Conservation (phyloP, 805 yeast genomes). For the Teunomyces pallodes region DNA sequence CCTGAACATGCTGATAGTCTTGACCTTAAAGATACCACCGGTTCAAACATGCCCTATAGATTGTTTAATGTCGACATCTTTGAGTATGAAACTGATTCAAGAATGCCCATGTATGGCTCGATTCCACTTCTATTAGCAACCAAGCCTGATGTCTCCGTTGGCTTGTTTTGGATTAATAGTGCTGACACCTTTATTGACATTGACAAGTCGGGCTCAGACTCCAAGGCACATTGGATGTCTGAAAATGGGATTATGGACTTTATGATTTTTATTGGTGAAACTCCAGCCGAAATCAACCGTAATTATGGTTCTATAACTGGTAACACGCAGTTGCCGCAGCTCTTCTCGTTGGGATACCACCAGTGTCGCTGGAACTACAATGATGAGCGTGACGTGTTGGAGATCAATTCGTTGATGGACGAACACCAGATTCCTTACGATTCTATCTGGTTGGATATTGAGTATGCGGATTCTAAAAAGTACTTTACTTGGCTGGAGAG, state of each 20-base stretch:
- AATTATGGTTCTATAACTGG: conserved; percentile 76
- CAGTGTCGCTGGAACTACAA: conserved; percentile 98
- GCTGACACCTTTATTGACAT: conserved; percentile 93
- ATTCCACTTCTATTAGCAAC: conserved; percentile 84
- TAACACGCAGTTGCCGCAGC: conserved; percentile 64
- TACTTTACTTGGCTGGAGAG: conserved; percentile 88
- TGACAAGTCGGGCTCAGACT: conserved; percentile 30
- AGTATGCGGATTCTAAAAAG: conserved; percentile 81
- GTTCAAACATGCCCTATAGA: conserved; percentile 69
- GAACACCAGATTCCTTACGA: conserved; percentile 77
- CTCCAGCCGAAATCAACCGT: conserved; percentile 53
- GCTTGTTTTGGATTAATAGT: conserved; percentile 86
- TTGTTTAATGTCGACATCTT: conserved; percentile 92
- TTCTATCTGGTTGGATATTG: conserved; percentile 92
- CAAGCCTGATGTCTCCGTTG: conserved; percentile 56
- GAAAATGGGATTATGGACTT: conserved; percentile 85
- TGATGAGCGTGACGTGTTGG: conserved; percentile 81
- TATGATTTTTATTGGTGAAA: conserved; percentile 59
- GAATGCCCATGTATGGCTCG: conserved; percentile 91
- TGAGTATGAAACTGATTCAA: conserved; percentile 82
- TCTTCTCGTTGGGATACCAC: conserved; percentile 84
- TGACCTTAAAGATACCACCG: conserved; percentile 65
- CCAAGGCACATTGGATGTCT: conserved; percentile 86
- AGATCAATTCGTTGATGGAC: conserved; percentile 69
- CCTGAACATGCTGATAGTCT: conserved; percentile 93